Base-by-base conservation (phyloP, 331 rosid genomes). In the Malus hybrid region DNA sequence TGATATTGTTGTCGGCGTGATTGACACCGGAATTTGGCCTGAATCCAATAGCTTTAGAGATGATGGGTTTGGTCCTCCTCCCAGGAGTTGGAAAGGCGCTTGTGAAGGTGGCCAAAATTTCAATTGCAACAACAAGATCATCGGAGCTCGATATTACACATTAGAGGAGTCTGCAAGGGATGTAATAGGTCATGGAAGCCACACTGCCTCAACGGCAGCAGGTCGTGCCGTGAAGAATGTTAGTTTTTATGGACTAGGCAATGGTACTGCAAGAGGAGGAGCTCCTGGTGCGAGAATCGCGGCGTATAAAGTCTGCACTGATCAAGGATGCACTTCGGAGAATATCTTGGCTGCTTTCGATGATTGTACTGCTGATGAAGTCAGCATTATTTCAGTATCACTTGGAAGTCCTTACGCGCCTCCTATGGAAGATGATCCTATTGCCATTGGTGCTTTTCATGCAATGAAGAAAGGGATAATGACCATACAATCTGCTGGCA, bases 1-100 rank as follows among this genome's bases (percentile, higher is more conserved):
- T 46, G 52, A 46, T 46, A 46, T 46, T 46, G 52, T 46, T 46
- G 52, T 46, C 52, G 89, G 87, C 6, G 77, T 81, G 1, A 15
- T 83, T 9, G 89, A 87, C 44, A 62, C 19, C 2, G 88, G 85
- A 71, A 82, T 87, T 11, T 79, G 86, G 82, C 86, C 86, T 9
- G 84, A 79, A 18, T 75, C 84, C 2, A 68, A 83, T 46, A 81
- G 87, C 48, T 81, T 78, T 22, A 73, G 6, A 0, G 87, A 83
- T 28, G 22, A 73, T 46, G 52, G 52, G 6, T 46, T 46, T 46
- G 78, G 89, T 19, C 83, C 81, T 10, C 58, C 80, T 74, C 87
- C 88, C 0, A 79, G 32, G 12, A 82, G 72, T 29, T 85, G 87
- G 86, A 82, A 32, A 22, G 87, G 87, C 2, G 29, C 13, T 20